Evolutionary conservation across 2,329 filamentous ascomycete genomes (phyloP).

Genomic region (Colletotrichum sidae): DNA sequence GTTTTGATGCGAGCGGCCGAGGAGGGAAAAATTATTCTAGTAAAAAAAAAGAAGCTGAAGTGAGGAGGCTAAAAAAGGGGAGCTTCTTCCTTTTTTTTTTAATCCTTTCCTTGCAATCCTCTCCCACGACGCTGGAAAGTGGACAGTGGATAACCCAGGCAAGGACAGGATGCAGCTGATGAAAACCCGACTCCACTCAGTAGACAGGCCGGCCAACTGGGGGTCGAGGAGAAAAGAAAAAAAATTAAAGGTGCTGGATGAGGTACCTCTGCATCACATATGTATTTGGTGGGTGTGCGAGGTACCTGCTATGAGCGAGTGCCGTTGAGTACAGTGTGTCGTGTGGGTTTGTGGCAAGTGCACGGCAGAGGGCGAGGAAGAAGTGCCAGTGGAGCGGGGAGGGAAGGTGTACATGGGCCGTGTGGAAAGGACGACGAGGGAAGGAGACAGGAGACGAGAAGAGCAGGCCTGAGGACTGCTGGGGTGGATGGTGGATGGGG

Average conservation of each 20-base stretch:
- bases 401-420: neutral
- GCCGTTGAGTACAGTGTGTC: neutral
- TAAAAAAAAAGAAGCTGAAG: conserved; percentile 34
- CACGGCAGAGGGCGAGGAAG: conserved; percentile 32
- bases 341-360: conserved; percentile 10
- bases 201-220: conserved; percentile 33
- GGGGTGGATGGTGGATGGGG: neutral
- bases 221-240: neutral
- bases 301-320: neutral
- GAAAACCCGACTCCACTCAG: conserved; percentile 21
- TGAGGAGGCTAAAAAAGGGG: conserved; percentile 36
- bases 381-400: conserved; percentile 5
- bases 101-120: neutral
- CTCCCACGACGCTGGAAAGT: conserved; percentile 28
- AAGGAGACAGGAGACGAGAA: neutral
- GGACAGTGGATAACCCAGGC: conserved; percentile 16
- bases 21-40: conserved; percentile 29
- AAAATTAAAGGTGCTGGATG: no score
- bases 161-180: conserved; percentile 25
- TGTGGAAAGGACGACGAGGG: neutral
- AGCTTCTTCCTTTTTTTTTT: conserved; percentile 27
- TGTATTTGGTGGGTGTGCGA: neutral
- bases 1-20: conserved; percentile 18
- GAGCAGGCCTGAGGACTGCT: conserved; percentile 4
- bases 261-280: no score